Conservation (phyloP, 2,329 filamentous ascomycete genomes). For the Tolypocladium sp. region DNA sequence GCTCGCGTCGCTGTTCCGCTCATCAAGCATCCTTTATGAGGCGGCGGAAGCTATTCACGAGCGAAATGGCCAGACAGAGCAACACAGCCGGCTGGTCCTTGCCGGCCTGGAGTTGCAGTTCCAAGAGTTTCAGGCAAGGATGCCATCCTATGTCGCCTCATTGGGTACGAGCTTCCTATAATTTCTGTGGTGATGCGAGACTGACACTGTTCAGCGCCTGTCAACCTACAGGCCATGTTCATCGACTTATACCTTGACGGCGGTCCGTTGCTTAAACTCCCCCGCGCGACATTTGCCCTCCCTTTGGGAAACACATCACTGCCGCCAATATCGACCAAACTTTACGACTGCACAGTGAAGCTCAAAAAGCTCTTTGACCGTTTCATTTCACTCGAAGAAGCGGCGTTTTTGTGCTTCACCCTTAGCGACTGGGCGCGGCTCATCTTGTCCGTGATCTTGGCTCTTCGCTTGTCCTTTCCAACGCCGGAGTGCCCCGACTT, state of each 20-base stretch:
- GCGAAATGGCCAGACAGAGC: slow-evolving; percentile 18
- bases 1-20: slow-evolving; percentile 32
- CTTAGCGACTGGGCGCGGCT: slow-evolving; percentile 33
- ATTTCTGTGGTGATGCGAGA: slow-evolving; percentile 2
- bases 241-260: slow-evolving; percentile 29
- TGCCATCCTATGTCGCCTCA: slow-evolving; percentile 23
- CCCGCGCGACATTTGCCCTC: slow-evolving; percentile 2
- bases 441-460: slow-evolving; percentile 30
- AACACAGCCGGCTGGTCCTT: slow-evolving; percentile 35
- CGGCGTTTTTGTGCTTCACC: slow-evolving; percentile 26
- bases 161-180: slow-evolving; percentile 5
- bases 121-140: slow-evolving; percentile 26
- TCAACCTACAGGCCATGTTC: slow-evolving; percentile 23
- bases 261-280: slow-evolving; percentile 22
- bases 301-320: slow-evolving; percentile 3
- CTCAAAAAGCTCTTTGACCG: slow-evolving; percentile 23
- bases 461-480: slow-evolving; percentile 37
- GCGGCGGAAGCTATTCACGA: slow-evolving; percentile 21
- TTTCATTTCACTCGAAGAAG: slow-evolving; percentile 17
- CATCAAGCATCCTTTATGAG: slow-evolving; percentile 30
- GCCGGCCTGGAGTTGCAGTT: slow-evolving; percentile 38
- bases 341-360: slow-evolving; percentile 13
- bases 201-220: slow-evolving; percentile 12
- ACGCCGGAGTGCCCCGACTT: slow-evolving; percentile 25
- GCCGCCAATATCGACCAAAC: slow-evolving; percentile 8